A percentile compares a stretch with the other conserved stretches of the same genome.
These are phyloP conservation scores for Malassezia japonica DNA, from an alignment of 1,284 basidiomycete species.

Conservation along the genomic window DNA sequence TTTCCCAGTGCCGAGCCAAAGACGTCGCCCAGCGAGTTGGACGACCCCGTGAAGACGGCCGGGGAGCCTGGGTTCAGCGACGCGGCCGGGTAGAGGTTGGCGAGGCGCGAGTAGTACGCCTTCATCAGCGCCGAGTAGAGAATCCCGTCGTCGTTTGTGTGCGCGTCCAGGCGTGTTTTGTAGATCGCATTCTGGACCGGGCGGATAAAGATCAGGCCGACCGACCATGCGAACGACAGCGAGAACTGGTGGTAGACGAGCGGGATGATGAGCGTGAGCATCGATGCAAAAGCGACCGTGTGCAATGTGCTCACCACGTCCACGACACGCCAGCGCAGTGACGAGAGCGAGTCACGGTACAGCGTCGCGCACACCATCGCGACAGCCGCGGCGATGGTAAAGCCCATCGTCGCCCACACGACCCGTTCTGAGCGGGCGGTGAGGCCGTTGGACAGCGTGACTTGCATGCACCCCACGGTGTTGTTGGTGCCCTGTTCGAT, in stretches of 20 bases:
- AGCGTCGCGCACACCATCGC: conserved; percentile 62
- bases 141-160: conserved; percentile 56
- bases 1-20: neutral
- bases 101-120: conserved; percentile 21
- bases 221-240: conserved; percentile 77
- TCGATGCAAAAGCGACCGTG: conserved; percentile 63
- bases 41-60: conserved; percentile 11
- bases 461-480: conserved; percentile 76
- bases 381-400: conserved; percentile 62
- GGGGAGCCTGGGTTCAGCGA: conserved; percentile 8
- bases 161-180: conserved; percentile 68
- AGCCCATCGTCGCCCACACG: conserved; percentile 64
- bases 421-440: conserved; percentile 66
- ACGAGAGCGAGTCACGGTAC: conserved; percentile 44
- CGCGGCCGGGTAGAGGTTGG: conserved; percentile 12
- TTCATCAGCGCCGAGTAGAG: conserved; percentile 23
- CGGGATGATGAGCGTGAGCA: conserved; percentile 79
- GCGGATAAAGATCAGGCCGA: conserved; percentile 66
- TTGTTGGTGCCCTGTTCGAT: conserved; percentile 56
- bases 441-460: conserved; percentile 82
- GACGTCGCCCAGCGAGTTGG: conserved; percentile 3
- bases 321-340: conserved; percentile 57
- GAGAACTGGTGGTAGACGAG: conserved; percentile 67
- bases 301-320: conserved; percentile 76
- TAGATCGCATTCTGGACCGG: conserved; percentile 69